Evolutionary conservation across 2,329 filamentous ascomycete genomes (phyloP), one percentile per base, ranked within the genome.

Genomic region (Nectriaceae sp.): DNA sequence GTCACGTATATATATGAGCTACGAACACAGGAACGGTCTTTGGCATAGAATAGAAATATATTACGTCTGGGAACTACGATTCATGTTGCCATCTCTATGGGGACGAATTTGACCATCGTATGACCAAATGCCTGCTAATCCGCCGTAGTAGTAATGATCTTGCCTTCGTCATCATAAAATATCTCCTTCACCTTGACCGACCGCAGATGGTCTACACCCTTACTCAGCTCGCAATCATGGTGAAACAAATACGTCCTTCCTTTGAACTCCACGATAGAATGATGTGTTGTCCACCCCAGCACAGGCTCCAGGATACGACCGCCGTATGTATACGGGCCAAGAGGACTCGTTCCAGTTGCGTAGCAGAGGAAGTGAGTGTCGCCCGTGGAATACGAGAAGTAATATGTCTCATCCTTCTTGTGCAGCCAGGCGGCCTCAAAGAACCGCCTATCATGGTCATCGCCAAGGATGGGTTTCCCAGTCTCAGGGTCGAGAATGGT

Each of bases 381-480:
- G 18, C 88, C 88, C 2, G 87, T 91, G 53, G 85, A 89, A 72
- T 90, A 90, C 46, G 81, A 85, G 65, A 90, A 88, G 72, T 90
- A 90, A 70, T 90, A 90, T 50, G 74, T 78, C 2, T 78, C 85
- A 0, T 78, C 71, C 62, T 82, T 80, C 75, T 88, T 89, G 72
- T 91, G 88, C 76, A 90, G 75, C 88, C 88, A 91, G 2, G 88
- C 83, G 1, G 87, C 88, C 70, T 92, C 88, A 65, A 92, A 91
- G 76, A 92, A 92, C 6, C 88, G 78, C 15, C 85, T 70, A 50
- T 86, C 85, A 64, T 91, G 88, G 66, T 91, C 87, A 57, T 85
- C 79, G 10, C 84, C 83, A 2, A 70, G 61, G 42, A 91, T 72
- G 1, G 78, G 82, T 62, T 79, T 65, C 5, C 82, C 80, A 4